Conservation (phyloP, 371 early-diverging fungal genomes). For the Mucor indicus region DNA sequence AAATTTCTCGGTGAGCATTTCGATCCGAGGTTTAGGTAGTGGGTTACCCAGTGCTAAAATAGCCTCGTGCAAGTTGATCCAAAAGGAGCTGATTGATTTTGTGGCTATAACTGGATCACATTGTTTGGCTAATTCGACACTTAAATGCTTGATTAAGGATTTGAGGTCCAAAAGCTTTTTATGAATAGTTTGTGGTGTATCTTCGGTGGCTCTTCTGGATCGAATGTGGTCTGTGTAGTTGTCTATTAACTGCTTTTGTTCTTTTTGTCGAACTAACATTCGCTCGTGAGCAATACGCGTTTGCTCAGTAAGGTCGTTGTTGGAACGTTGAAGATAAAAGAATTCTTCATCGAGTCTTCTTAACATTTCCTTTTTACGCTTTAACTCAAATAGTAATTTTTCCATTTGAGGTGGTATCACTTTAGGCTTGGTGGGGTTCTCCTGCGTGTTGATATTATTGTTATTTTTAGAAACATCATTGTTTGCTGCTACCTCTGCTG, state of each 20-base stretch:
- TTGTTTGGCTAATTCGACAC: slow-evolving; percentile 39
- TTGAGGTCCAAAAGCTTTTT: slow-evolving; percentile 48
- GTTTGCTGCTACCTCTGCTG: no score
- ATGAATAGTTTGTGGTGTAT: slow-evolving; percentile 48
- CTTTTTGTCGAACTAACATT: slow-evolving; percentile 17
- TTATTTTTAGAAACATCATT: no score
- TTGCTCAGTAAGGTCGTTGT: slow-evolving; percentile 12
- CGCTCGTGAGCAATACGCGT: slow-evolving; percentile 6
- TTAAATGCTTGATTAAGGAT: slow-evolving; percentile 38
- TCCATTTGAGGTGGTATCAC: slow-evolving; percentile 3
- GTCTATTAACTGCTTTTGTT: slow-evolving; percentile 30
- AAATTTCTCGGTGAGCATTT: slow-evolving; percentile 59
- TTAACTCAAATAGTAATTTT: slow-evolving; percentile 4
- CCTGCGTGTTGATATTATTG: no score
- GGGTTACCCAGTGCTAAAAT: slow-evolving; percentile 28
- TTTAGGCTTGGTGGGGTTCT: neutral
- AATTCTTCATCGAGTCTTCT: slow-evolving; percentile 18
- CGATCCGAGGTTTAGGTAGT: slow-evolving; percentile 44
- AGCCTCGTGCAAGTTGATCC: slow-evolving; percentile 37
- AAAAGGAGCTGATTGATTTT: slow-evolving; percentile 31
- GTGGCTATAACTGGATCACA: slow-evolving; percentile 45
- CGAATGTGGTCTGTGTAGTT: slow-evolving; percentile 56
- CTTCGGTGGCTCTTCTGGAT: slow-evolving; percentile 53
- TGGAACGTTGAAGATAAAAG: slow-evolving; percentile 4
- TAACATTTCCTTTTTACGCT: slow-evolving; percentile 9